Evolutionary conservation across 257 asterid species (phyloP).

Genomic region (Solanum pimpinellifolium): DNA sequence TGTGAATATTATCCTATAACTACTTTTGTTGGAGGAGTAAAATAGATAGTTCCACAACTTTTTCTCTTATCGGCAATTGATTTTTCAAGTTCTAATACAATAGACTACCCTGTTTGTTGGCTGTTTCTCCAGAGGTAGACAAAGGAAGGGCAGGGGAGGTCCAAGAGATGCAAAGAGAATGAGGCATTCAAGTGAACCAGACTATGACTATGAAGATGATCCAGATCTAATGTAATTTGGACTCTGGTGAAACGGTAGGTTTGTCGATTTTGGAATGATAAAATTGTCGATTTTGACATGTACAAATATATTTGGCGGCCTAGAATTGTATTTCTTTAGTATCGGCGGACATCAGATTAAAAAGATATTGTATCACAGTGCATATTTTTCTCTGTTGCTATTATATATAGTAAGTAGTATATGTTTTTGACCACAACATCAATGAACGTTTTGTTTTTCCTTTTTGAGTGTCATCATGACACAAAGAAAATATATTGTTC

Average conservation of each 20-base stretch:
- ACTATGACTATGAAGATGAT: slow-evolving; percentile 89
- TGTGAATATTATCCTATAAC: neutral
- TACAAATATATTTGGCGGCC: neutral
- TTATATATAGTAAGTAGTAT: neutral
- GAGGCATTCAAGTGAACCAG: slow-evolving; percentile 83
- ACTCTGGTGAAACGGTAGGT: neutral
- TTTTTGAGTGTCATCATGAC: neutral
- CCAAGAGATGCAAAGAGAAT: slow-evolving; percentile 83
- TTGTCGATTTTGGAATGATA: neutral
- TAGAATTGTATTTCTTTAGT: neutral
- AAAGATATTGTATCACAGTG: neutral
- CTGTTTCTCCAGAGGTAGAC: slow-evolving; percentile 58
- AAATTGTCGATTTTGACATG: neutral
- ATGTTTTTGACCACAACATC: neutral
- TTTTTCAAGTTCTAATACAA: neutral
- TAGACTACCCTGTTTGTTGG: neutral
- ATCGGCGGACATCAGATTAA: neutral
- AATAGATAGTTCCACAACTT: neutral
- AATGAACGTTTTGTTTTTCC: neutral
- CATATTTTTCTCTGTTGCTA: neutral
- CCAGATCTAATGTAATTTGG: slow-evolving; percentile 59
- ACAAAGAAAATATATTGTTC: neutral
- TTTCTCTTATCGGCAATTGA: neutral
- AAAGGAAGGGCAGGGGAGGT: slow-evolving; percentile 71
- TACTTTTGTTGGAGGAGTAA: neutral